Evolutionary conservation across 345 rosid species (phyloP), one percentile per base, ranked within the genome.

Genomic region (Citrus maxima): DNA sequence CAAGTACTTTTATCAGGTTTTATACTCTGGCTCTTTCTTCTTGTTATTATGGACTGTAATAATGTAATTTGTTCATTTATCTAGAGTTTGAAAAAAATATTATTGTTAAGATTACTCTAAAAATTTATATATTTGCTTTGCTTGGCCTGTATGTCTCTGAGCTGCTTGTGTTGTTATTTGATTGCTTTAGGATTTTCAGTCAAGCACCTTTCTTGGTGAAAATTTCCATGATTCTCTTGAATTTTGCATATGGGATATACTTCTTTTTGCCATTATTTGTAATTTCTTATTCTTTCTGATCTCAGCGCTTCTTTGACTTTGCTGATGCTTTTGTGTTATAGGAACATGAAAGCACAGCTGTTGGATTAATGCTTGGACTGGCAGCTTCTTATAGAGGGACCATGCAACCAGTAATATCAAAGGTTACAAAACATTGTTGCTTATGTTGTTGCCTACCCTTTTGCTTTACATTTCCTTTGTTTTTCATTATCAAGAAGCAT

Each of bases 331-430:
- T 37, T 54, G 62, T 78, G 56, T 67, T 21, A 63, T 74, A 95
- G 99, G 95, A 91, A 80, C 98, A 95, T 86, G 99, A 95, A 81
- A 88, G 90, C 87, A 95, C 98, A 68, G 90, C 95, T 2, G 94
- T 93, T 32, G 99, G 99, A 30, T 80, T 95, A 84, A 90, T 95
- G 97, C 95, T 95, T 82, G 99, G 99, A 77, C 91, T 95, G 83
- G 97, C 98, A 75, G 96, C 97, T 82, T 92, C 99, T 69, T 91
- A 95, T 77, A 87, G 93, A 80, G 94, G 98, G 75, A 91, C 99
- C 5, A 93, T 95, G 99, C 92, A 95, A 79, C 97, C 98, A 46
- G 91, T 91, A 72, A 88, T 95, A 84, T 87, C 95, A 46, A 95
- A 95, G 97, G 99, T 92, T 76, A 81, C 19, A 24, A 28, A 56